Conservation (phyloP, 768 basidiomycete species). For the Leccinum longicurvipes region DNA sequence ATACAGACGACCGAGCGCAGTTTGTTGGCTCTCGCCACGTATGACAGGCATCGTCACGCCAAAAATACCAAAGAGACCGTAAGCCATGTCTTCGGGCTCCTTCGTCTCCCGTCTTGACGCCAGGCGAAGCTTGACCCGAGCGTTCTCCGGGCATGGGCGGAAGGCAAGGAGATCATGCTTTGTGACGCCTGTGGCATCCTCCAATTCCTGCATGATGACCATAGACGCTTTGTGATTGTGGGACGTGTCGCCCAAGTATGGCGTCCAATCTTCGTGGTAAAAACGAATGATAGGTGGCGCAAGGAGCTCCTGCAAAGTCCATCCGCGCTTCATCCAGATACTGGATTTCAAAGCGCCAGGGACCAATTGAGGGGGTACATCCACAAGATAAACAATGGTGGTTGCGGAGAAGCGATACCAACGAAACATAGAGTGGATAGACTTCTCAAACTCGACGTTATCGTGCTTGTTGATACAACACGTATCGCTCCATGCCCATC, state of each 20-base stretch:
- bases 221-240: slow-evolving; percentile 17
- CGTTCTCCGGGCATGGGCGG: slow-evolving; percentile 7
- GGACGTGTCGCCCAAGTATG: slow-evolving; percentile 11
- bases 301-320: slow-evolving; percentile 24
- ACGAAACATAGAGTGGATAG: slow-evolving; percentile 22
- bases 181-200: slow-evolving; percentile 4
- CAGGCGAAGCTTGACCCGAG: slow-evolving; percentile 16
- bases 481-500: slow-evolving; percentile 25
- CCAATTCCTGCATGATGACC: slow-evolving; percentile 16
- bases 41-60: slow-evolving; percentile 14
- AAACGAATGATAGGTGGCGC: slow-evolving; percentile 20
- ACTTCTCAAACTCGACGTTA: slow-evolving; percentile 13
- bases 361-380: slow-evolving; percentile 8
- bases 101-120: slow-evolving; percentile 23
- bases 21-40: slow-evolving; percentile 14
- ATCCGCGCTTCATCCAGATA: slow-evolving; percentile 21
- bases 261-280: slow-evolving; percentile 21
- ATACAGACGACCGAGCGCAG: slow-evolving; percentile 20
- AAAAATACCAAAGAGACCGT: slow-evolving; percentile 21
- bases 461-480: slow-evolving; percentile 23
- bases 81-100: slow-evolving; percentile 18
- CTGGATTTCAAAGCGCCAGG: slow-evolving; percentile 12
- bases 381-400: slow-evolving; percentile 19
- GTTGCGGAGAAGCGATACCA: slow-evolving; percentile 18
- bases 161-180: slow-evolving; percentile 11